These are phyloP conservation scores for Debaryomyces nepalensis DNA, from an alignment of 1,139 yeast genomes.

Conservation along the genomic window DNA sequence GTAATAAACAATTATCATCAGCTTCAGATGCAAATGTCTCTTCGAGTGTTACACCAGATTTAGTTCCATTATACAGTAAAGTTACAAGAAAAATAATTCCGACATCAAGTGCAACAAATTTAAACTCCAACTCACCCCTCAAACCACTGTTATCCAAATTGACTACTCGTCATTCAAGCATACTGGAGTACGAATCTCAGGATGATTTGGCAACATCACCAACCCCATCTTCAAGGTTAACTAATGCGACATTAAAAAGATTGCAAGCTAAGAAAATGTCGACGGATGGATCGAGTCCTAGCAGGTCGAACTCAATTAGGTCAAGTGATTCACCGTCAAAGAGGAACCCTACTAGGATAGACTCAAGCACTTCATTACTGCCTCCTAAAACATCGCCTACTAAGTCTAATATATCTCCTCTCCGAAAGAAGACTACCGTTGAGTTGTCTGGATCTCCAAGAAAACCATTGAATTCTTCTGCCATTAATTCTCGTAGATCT, in stretches of 20 bases:
- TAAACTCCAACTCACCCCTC: constrained; percentile 16
- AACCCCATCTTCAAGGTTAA: constrained; percentile 26
- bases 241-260: constrained; percentile 38
- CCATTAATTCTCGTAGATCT: constrained; percentile 1
- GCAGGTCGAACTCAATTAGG: background rate
- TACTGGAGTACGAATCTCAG: constrained; percentile 12
- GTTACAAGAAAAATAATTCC: constrained; percentile 43
- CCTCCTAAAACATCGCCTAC: constrained; percentile 1
- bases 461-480: constrained; percentile 1
- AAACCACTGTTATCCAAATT: constrained; percentile 9
- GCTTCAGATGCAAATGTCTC: constrained; percentile 11
- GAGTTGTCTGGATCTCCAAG: constrained; percentile 12
- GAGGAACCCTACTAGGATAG: background rate
- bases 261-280: constrained; percentile 29
- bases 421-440: background rate
- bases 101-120: constrained; percentile 9
- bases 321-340: constrained; percentile 1
- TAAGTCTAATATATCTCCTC: background rate
- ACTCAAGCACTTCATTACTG: constrained; percentile 8
- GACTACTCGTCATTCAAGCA: constrained; percentile 6
- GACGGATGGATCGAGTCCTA: background rate
- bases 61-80: constrained; percentile 29
- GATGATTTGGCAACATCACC: constrained; percentile 17
- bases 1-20: constrained; percentile 16
- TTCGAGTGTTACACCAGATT: constrained; percentile 3